These are phyloP conservation scores for Ogataea allantospora DNA, from an alignment of 805 yeast genomes.

Conservation along the genomic window DNA sequence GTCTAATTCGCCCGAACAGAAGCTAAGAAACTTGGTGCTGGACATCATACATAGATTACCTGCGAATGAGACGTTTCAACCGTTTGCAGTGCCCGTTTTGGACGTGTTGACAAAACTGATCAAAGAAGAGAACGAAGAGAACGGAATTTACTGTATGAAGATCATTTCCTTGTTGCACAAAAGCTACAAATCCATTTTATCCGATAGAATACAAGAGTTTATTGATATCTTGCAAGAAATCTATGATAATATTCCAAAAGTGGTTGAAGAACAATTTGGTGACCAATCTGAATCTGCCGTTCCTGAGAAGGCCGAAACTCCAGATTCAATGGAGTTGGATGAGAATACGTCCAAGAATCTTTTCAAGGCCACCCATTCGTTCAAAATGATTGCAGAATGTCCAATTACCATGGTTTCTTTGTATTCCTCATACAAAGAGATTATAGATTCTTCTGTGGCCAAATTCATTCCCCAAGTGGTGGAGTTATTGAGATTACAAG, in stretches of 20 bases:
- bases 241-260: conserved; percentile 74
- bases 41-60: conserved; percentile 81
- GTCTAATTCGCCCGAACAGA: conserved; percentile 67
- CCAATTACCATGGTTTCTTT: conserved; percentile 95
- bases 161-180: conserved; percentile 83
- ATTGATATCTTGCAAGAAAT: conserved; percentile 71
- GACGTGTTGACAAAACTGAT: conserved; percentile 59
- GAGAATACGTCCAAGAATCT: conserved; percentile 49
- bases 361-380: conserved; percentile 70
- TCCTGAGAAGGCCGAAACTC: conserved; percentile 29
- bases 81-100: conserved; percentile 60
- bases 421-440: conserved; percentile 79
- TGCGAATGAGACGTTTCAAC: conserved; percentile 77
- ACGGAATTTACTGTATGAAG: conserved; percentile 89
- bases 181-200: conserved; percentile 66
- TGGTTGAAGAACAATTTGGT: conserved; percentile 70
- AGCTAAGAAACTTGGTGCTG: conserved; percentile 69
- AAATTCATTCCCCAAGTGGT: conserved; percentile 80
- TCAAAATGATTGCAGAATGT: conserved; percentile 91
- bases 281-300: conserved; percentile 8
- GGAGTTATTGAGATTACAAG: conserved; percentile 70
- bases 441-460: conserved; percentile 70
- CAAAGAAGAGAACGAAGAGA: conserved; percentile 86
- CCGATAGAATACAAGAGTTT: conserved; percentile 75
- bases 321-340: conserved; percentile 38